phyloP scores from a whole-genome alignment of 352 stramenopile genomes.

The Phytophthora citrophthora region DNA sequence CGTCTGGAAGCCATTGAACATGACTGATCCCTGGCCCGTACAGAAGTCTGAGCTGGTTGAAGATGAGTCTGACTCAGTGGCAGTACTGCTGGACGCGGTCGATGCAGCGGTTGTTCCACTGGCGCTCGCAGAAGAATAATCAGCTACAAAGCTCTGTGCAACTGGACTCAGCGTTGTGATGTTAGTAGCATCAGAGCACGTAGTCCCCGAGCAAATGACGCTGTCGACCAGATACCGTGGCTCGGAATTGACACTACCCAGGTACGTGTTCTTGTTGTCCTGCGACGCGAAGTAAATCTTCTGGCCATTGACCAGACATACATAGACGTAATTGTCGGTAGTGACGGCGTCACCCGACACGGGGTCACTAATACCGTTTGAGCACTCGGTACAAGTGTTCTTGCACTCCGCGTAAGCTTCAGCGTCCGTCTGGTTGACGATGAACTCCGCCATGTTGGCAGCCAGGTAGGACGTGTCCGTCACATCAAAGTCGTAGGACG shows the following conservation, averaged over 20 bases:
- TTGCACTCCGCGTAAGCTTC: constrained; percentile 46
- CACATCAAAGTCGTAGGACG: constrained; percentile 55
- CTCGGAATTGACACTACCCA: constrained; percentile 59
- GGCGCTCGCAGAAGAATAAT: constrained; percentile 30
- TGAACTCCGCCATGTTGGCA: constrained; percentile 72
- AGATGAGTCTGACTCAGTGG: constrained; percentile 25
- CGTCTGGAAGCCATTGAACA: constrained; percentile 86
- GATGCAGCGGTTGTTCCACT: constrained; percentile 20
- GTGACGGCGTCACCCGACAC: constrained; percentile 65
- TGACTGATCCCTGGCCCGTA: constrained; percentile 71
- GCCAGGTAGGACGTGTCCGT: constrained; percentile 79
- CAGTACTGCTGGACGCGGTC: constrained; percentile 27
- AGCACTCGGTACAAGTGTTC: constrained; percentile 52
- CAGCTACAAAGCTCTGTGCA: constrained; percentile 43
- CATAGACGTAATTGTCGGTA: constrained; percentile 65
- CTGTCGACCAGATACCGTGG: constrained; percentile 58
- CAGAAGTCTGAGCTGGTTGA: constrained; percentile 54
- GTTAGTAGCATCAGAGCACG: constrained; percentile 68
- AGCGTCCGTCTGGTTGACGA: constrained; percentile 47
- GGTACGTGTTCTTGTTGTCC: constrained; percentile 67
- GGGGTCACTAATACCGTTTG: constrained; percentile 59
- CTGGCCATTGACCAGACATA: constrained; percentile 78
- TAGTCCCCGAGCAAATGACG: constrained; percentile 56
- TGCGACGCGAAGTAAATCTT: constrained; percentile 88
- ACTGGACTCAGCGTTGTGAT: constrained; percentile 60